A percentile compares a stretch with the other conserved stretches of the same genome.
These are phyloP conservation scores for Arxiozyma telluris DNA, from an alignment of 1,139 yeast genomes.

Conservation along the genomic window DNA sequence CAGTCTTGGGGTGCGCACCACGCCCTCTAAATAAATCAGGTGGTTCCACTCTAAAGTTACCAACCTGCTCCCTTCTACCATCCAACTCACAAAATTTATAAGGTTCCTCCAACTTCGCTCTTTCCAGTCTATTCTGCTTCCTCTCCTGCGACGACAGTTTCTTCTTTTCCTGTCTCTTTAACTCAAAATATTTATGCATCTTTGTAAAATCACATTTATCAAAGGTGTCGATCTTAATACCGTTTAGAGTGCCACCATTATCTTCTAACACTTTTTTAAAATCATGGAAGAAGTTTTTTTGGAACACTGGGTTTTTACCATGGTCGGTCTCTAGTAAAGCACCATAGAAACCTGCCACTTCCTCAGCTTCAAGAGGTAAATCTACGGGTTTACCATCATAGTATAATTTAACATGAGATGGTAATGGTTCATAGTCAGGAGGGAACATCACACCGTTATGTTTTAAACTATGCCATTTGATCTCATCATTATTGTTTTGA, in stretches of 20 bases:
- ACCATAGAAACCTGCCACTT: slow-evolving; percentile 91
- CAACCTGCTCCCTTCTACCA: slow-evolving; percentile 87
- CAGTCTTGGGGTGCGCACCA: slow-evolving; percentile 95
- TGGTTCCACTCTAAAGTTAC: slow-evolving; percentile 90
- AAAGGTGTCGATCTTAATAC: slow-evolving; percentile 48
- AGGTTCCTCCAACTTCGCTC: slow-evolving; percentile 69
- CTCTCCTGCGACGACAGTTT: slow-evolving; percentile 60
- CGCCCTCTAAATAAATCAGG: slow-evolving; percentile 95
- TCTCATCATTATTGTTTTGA: slow-evolving; percentile 57
- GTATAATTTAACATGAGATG: slow-evolving; percentile 63
- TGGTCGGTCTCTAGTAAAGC: slow-evolving; percentile 86
- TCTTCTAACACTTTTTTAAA: slow-evolving; percentile 62
- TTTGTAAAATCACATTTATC: slow-evolving; percentile 68
- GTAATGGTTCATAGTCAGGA: slow-evolving; percentile 82
- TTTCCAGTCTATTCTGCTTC: slow-evolving; percentile 60
- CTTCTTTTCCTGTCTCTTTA: slow-evolving; percentile 64
- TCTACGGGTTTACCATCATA: slow-evolving; percentile 70
- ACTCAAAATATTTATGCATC: slow-evolving; percentile 66
- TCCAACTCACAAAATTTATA: slow-evolving; percentile 72
- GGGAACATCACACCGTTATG: slow-evolving; percentile 93
- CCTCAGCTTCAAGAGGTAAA: slow-evolving; percentile 79
- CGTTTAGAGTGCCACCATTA: slow-evolving; percentile 47
- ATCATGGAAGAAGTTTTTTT: slow-evolving; percentile 77
- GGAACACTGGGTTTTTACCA: slow-evolving; percentile 78
- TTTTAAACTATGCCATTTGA: slow-evolving; percentile 78